Evolutionary conservation across 163 green algal genomes (phyloP), one percentile per base, ranked within the genome.

Genomic region (Scenedesmus sp.): DNA sequence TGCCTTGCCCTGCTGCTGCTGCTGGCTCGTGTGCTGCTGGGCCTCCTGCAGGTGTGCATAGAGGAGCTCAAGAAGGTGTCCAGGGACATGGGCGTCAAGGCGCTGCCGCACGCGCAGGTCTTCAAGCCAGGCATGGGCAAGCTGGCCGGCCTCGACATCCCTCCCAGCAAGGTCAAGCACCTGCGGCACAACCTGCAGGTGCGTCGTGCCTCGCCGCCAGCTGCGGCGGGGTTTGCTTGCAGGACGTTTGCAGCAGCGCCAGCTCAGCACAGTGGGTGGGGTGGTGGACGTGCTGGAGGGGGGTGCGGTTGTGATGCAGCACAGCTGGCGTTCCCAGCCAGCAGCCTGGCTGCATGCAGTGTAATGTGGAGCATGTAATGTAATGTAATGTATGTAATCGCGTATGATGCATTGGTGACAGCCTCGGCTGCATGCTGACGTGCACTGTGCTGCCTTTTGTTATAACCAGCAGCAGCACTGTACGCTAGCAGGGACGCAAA

Each of bases 101-200:
- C 89, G 7, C 86, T 96, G 61, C 94, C 94, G 68, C 51, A 92
- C 89, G 91, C 65, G 20, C 46, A 89, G 35, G 18, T 96, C 9
- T 95, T 93, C 87, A 53, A 83, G 37, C 92, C 94, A 33, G 85
- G 92, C 4, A 33, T 85, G 3, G 93, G 94, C 43, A 76, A 81
- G 83, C 90, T 96, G 35, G 76, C 94, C 0, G 76, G 61, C 33
- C 53, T 95, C 20, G 93, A 95, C 85, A 91, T 94, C n/a, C 93
- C 94, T n/a, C 92, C 87, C 70, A 94, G 91, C 59, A 95, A 95
- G 70, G 88, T 88, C 26, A 91, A 92, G 73, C 88, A 92, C 37
- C 85, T 95, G 51, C 83, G 76, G 20, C 85, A 91, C 20, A 97
- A 96, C 88, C 84, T 97, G 30, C 70, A 90, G 78, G 65, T 76